Evolutionary conservation across 495 filamentous ascomycete genomes (phyloP).

Genomic region (Penicillium argentinense): DNA sequence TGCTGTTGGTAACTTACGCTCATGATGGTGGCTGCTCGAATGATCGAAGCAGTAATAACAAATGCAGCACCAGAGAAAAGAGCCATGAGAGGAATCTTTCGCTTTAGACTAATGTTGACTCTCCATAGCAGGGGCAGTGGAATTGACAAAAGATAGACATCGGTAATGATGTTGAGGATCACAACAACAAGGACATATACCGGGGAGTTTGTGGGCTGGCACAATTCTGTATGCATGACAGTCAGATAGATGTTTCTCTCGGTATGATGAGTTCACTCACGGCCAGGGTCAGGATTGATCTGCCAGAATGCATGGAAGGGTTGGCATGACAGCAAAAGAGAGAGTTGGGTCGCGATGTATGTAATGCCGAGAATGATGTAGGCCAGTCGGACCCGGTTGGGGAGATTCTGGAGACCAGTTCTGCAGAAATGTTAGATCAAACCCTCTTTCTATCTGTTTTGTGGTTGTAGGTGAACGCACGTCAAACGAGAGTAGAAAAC

Average conservation of each 20-base stretch:
- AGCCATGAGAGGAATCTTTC: constrained; percentile 47
- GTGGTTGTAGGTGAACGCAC: constrained; percentile 25
- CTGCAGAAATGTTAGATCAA: constrained; percentile 14
- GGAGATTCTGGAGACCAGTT: constrained; percentile 41
- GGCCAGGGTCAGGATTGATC: constrained; percentile 51
- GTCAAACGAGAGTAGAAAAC: constrained; percentile 55
- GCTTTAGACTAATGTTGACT: constrained; percentile 40
- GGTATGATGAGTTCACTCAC: constrained; percentile 22
- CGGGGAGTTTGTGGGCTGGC: constrained; percentile 36
- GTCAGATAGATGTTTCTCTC: constrained; percentile 7
- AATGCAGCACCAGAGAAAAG: constrained; percentile 59
- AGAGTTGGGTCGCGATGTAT: constrained; percentile 44
- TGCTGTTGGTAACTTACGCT: constrained; percentile 29
- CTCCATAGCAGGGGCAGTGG: constrained; percentile 52
- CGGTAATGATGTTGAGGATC: constrained; percentile 49
- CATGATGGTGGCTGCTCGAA: constrained; percentile 54
- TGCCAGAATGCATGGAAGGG: constrained; percentile 53
- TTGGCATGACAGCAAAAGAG: constrained; percentile 46
- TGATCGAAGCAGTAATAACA: constrained; percentile 52
- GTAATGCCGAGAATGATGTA: constrained; percentile 47
- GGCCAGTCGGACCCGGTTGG: constrained; percentile 41
- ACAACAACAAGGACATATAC: constrained; percentile 36
- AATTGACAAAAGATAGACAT: constrained; percentile 52
- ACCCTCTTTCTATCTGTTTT: not conserved
- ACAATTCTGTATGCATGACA: constrained; percentile 26